phyloP scores from a whole-genome alignment of 148 eudicot species.

The Diospyros lotus region DNA sequence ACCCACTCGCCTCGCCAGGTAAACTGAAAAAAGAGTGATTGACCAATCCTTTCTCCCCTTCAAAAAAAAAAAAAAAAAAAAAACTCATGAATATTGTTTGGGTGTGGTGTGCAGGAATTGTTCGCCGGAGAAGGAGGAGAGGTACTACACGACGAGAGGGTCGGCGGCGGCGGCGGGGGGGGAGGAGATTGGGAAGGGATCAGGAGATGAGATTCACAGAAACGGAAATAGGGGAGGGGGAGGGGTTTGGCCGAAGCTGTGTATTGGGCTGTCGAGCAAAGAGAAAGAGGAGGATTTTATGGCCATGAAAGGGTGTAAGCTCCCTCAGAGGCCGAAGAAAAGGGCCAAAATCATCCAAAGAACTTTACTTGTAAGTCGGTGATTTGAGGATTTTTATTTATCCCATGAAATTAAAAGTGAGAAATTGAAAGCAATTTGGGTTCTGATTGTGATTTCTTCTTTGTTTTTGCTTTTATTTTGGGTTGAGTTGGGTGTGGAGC shows the following conservation, averaged over 20 bases:
- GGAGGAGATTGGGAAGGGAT: conserved; percentile 21
- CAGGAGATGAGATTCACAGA: no score
- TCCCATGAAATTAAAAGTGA: background rate
- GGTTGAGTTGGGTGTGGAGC: conserved; percentile 10
- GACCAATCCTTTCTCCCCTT: no score
- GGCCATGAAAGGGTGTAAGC: conserved; percentile 96
- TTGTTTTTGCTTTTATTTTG: background rate
- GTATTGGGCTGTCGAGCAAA: conserved; percentile 66
- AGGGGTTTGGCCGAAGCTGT: conserved; percentile 70
- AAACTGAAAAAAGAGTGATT: background rate
- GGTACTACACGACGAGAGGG: conserved; percentile 79
- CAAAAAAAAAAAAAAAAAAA: background rate
- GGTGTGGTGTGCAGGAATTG: conserved; percentile 29
- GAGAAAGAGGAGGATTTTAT: conserved; percentile 97
- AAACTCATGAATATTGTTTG: background rate
- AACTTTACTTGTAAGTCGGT: conserved; percentile 57
- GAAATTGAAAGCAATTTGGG: background rate
- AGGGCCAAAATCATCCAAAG: conserved; percentile 82
- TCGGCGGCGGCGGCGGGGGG: conserved; percentile 39
- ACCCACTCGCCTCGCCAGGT: conserved; percentile 40
- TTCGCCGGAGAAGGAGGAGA: conserved; percentile 81
- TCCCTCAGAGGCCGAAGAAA: conserved; percentile 97
- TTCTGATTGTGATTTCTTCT: no score
- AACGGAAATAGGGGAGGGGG: conserved; percentile 21
- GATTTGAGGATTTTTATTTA: background rate